Base-by-base conservation (phyloP, 129 eudicot genomes). In the Tanacetum coccineum region DNA sequence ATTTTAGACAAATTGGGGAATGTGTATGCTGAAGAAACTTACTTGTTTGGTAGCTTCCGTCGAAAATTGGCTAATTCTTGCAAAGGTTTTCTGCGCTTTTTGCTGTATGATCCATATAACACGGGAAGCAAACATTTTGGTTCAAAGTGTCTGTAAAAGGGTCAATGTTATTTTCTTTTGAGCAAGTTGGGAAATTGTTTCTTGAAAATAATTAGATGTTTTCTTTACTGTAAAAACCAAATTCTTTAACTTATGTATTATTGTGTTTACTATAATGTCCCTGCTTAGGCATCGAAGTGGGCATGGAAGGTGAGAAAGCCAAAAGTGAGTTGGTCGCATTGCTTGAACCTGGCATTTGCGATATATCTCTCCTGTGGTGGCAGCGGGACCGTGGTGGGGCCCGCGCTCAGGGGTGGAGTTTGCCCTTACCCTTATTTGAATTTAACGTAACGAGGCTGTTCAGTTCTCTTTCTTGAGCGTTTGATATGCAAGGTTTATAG, bases 41-140 rank as follows among this genome's bases (percentile, higher is more conserved):
- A 58, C 58, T 22, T 70, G 54, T 26, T 70, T 57, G 66, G 3
- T 55, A 45, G 4, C 51, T 51, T 71, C 14, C 39, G 21, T 72
- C 15, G 25, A 39, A 63, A 17, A 54, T 64, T 5, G 36, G 25
- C 39, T 54, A n/a, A 32, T 9, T 56, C 48, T 66, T 66, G 67
- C 45, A 50, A 72, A 14, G 69, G 62, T n/a, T 62, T 39, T 9
- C 9, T 47, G 39, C 7, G 22, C 9, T 15, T 59, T 70, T 70
- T 42, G 12, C 50, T 50, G 32, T 62, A 48, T 26, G 39, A n/a
- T 70, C 30, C 56, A 10, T 49, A 32, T 20, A 51, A 32, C n/a
- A n/a, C 62, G 10, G 62, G 54, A 50, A 51, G 42, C 69, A 62
- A 51, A 50, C 20, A 32, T 62, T 39, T 1, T 50, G 28, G 69